phyloP scores from a whole-genome alignment of 2,329 filamentous ascomycete genomes.

The Mycocentrospora acerina region DNA sequence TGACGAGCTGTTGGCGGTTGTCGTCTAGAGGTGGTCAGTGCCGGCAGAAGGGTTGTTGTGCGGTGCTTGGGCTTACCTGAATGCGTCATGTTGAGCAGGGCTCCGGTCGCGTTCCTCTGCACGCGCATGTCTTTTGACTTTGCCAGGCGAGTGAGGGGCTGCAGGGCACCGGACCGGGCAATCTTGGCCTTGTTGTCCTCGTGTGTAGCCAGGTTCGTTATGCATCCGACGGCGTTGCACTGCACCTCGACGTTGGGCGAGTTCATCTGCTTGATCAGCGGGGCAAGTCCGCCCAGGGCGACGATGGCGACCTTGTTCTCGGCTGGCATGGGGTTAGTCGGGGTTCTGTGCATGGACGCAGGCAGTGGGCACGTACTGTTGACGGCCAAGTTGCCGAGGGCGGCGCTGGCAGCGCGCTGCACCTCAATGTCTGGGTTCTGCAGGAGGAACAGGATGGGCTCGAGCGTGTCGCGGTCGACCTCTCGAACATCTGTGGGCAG shows the following conservation, averaged over 20 bases:
- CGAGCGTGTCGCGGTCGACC: slow-evolving; percentile 90
- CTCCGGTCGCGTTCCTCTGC: slow-evolving; percentile 94
- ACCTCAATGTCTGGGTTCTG: slow-evolving; percentile 97
- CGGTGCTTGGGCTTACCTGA: slow-evolving; percentile 64
- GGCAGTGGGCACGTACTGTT: slow-evolving; percentile 67
- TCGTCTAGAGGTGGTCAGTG: slow-evolving; percentile 65
- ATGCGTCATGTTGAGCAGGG: slow-evolving; percentile 98
- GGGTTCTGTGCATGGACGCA: slow-evolving; percentile 2
- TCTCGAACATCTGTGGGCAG: slow-evolving; percentile 83
- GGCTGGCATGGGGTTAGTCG: slow-evolving; percentile 62
- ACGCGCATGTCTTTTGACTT: slow-evolving; percentile 99
- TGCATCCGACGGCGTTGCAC: slow-evolving; percentile 98
- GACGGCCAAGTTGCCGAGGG: slow-evolving; percentile 91
- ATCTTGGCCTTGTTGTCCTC: slow-evolving; percentile 99
- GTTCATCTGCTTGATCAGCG: slow-evolving; percentile 97
- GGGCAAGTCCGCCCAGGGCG: slow-evolving; percentile 81
- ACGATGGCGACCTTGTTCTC: slow-evolving; percentile 99
- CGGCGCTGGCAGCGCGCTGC: slow-evolving; percentile 92
- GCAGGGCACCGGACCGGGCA: slow-evolving; percentile 87
- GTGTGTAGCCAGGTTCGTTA: slow-evolving; percentile 96
- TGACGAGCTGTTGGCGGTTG: slow-evolving; percentile 95
- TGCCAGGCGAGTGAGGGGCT: slow-evolving; percentile 84
- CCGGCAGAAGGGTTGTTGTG: not conserved
- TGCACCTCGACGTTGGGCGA: slow-evolving; percentile 97
- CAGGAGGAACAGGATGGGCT: slow-evolving; percentile 92